A percentile compares a stretch with the other conserved stretches of the same genome.
Evolutionary conservation across 2,329 filamentous ascomycete species (phyloP).

Genomic region (Ophiostoma australiae): DNA sequence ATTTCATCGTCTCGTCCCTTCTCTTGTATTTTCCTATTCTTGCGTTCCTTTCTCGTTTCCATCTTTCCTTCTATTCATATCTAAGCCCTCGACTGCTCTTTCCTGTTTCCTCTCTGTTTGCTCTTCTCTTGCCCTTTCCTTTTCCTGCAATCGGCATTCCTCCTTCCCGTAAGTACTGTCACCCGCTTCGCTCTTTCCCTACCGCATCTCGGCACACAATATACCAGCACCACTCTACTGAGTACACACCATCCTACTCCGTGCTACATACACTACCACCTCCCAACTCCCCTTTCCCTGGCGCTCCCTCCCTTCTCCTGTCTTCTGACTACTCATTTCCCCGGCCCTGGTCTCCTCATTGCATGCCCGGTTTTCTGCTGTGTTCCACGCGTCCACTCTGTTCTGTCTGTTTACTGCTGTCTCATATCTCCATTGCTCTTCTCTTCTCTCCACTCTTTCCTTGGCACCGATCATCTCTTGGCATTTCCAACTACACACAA

Average conservation of each 20-base stretch:
- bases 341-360: background rate
- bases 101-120: background rate
- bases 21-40: background rate
- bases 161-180: background rate
- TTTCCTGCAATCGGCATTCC: background rate
- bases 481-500: background rate
- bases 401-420: background rate
- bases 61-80: background rate
- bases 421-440: background rate
- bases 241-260: background rate
- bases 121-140: background rate
- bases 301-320: background rate
- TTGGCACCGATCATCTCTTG: constrained; percentile 9
- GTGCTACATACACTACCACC: background rate
- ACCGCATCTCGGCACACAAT: background rate
- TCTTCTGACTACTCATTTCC: background rate
- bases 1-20: background rate
- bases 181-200: background rate
- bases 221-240: background rate
- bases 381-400: background rate
- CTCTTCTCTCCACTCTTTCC: background rate
- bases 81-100: background rate
- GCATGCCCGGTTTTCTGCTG: background rate
- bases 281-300: constrained; percentile 3
- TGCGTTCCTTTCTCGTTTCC: background rate